Percentiles rank a stretch among this genome's conserved stretches.
Conservation (phyloP, 352 stramenopile species). For the Globisporangium carolinianum region DNA sequence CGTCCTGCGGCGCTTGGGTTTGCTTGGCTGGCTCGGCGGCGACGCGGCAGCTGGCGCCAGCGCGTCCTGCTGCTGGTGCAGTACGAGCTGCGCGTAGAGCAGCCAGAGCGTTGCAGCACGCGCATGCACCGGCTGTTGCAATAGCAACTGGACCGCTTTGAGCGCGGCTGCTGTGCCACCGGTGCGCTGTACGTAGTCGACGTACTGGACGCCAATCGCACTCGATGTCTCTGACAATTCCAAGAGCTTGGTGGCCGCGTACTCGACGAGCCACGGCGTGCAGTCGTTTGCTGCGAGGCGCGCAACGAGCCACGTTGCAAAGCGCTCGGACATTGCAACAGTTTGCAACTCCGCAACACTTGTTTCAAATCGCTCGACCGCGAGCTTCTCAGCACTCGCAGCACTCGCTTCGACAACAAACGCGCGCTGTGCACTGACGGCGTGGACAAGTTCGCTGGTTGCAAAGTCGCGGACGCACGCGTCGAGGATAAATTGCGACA, state of each 20-base stretch:
- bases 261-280: constrained; percentile 42
- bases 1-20: constrained; percentile 51
- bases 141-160: constrained; percentile 31
- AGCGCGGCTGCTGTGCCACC: constrained; percentile 44
- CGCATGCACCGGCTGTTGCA: constrained; percentile 23
- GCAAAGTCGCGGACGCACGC: constrained; percentile 56
- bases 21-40: constrained; percentile 4
- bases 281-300: constrained; percentile 36
- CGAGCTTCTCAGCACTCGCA: constrained; percentile 33
- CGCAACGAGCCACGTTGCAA: constrained; percentile 56
- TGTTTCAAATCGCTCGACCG: constrained; percentile 52
- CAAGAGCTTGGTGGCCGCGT: constrained; percentile 47
- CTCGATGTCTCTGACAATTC: constrained; percentile 24
- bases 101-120: constrained; percentile 49
- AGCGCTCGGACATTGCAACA: constrained; percentile 49
- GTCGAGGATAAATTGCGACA: constrained; percentile 68
- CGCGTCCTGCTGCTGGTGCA: constrained; percentile 24
- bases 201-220: constrained; percentile 38
- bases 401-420: constrained; percentile 29
- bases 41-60: constrained; percentile 13
- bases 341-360: constrained; percentile 38
- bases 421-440: constrained; percentile 43
- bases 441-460: constrained; percentile 43
- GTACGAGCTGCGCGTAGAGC: constrained; percentile 62
- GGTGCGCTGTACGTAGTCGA: constrained; percentile 71